These are phyloP conservation scores for Ceratorhiza oryzae-sativae DNA, from an alignment of 1,284 basidiomycete species.

Conservation along the genomic window DNA sequence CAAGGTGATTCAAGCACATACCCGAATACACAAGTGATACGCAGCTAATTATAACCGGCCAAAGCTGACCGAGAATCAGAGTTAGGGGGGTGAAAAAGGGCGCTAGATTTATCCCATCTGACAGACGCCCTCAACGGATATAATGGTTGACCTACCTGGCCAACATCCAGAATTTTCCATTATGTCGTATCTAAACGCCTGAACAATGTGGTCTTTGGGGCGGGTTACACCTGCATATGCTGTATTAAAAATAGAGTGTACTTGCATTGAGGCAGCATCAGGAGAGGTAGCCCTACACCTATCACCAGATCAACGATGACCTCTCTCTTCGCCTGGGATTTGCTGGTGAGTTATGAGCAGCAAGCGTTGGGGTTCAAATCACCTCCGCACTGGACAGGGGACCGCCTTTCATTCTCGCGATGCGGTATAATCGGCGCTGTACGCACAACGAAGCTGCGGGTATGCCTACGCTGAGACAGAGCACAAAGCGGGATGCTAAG, in stretches of 20 bases:
- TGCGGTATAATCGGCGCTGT: constrained; percentile 59
- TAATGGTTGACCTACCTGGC: neutral
- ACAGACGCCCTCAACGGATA: neutral
- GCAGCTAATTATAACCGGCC: constrained; percentile 7
- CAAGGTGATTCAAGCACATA: neutral
- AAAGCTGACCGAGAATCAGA: neutral
- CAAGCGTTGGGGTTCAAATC: neutral
- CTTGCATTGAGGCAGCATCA: constrained; percentile 61
- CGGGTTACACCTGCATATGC: constrained; percentile 3
- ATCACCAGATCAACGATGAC: constrained; percentile 56
- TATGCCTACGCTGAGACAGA: constrained; percentile 52
- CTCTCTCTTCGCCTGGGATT: constrained; percentile 14
- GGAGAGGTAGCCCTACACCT: constrained; percentile 56
- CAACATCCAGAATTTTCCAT: constrained; percentile 42
- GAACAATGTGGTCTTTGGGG: constrained; percentile 34
- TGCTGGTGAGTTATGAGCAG: neutral
- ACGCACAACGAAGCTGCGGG: constrained; percentile 58
- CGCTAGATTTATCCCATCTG: neutral
- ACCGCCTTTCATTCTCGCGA: constrained; percentile 52
- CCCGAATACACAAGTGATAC: constrained; percentile 8
- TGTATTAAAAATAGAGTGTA: constrained; percentile 23
- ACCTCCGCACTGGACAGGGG: constrained; percentile 42
- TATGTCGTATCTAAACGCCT: constrained; percentile 39
- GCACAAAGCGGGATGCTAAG: constrained; percentile 43
- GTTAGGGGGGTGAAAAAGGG: neutral